These are phyloP conservation scores for Chlorociboria aeruginascens DNA, from an alignment of 495 filamentous ascomycete genomes.

Conservation along the genomic window DNA sequence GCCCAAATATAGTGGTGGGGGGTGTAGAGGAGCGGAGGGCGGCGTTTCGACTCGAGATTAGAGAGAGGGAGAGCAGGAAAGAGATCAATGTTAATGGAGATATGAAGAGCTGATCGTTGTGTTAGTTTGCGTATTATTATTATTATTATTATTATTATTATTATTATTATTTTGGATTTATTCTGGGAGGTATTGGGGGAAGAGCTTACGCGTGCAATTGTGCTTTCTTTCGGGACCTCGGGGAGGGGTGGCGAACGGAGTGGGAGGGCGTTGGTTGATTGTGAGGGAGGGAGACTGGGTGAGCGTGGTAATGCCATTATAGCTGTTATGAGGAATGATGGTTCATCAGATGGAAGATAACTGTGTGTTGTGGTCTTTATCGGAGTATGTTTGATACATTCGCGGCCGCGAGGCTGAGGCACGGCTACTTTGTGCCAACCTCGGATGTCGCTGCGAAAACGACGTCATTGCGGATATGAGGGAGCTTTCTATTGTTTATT, in stretches of 20 bases:
- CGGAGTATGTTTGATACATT: too few relatives aligned
- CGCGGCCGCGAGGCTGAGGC: too few relatives aligned
- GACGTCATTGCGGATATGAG: too few relatives aligned
- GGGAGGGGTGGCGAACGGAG: background rate
- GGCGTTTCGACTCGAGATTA: slow-evolving; percentile 33
- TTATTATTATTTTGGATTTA: background rate
- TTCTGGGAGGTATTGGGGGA: background rate
- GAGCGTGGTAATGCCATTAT: background rate
- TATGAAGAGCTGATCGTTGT: slow-evolving; percentile 26
- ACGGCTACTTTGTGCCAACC: too few relatives aligned
- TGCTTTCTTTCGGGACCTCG: slow-evolving; percentile 15
- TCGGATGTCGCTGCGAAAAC: too few relatives aligned
- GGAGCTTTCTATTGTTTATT: too few relatives aligned
- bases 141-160: too few relatives aligned
- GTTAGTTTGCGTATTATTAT: too few relatives aligned
- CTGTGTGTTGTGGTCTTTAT: background rate
- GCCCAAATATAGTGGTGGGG: slow-evolving; percentile 2
- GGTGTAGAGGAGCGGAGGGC: background rate
- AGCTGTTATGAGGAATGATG: background rate
- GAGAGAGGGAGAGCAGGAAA: slow-evolving; percentile 38
- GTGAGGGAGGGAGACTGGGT: background rate
- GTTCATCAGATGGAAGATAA: background rate
- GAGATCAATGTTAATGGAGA: slow-evolving; percentile 36
- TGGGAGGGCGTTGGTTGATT: background rate
- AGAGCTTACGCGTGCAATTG: slow-evolving; percentile 9